Conservation (phyloP, 164 flowering plant species). For the Annona cherimola region DNA sequence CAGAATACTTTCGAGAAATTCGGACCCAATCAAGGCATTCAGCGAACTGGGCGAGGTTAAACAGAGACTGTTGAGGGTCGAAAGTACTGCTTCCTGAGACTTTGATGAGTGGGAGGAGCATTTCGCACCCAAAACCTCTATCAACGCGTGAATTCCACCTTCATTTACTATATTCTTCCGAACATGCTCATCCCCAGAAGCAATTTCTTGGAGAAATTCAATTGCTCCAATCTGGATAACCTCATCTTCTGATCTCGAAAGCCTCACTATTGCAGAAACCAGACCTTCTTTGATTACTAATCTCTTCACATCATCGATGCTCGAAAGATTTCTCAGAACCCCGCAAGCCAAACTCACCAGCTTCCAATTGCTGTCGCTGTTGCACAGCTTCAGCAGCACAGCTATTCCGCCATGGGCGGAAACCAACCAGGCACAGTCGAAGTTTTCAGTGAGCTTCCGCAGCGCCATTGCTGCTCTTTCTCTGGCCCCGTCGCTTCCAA, state of each 20-base stretch:
- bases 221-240: slow-evolving; percentile 42
- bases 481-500: slow-evolving; percentile 26
- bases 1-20: slow-evolving; percentile 55
- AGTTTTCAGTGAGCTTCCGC: slow-evolving; percentile 60
- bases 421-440: slow-evolving; percentile 88
- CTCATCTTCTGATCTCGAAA: slow-evolving; percentile 48
- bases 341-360: slow-evolving; percentile 51
- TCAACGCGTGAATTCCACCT: slow-evolving; percentile 53
- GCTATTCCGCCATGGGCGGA: slow-evolving; percentile 95
- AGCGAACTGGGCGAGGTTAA: slow-evolving; percentile 33
- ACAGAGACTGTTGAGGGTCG: slow-evolving; percentile 58
- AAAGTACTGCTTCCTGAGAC: slow-evolving; percentile 43
- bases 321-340: slow-evolving; percentile 66
- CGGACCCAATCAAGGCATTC: slow-evolving; percentile 30
- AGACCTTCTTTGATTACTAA: slow-evolving; percentile 83
- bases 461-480: slow-evolving; percentile 22
- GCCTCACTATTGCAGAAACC: slow-evolving; percentile 38
- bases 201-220: slow-evolving; percentile 59
- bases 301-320: slow-evolving; percentile 81
- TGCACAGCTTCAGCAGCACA: slow-evolving; percentile 53
- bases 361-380: slow-evolving; percentile 25
- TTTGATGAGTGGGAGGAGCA: slow-evolving; percentile 34
- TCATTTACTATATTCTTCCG: slow-evolving; percentile 42
- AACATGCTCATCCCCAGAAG: slow-evolving; percentile 44
- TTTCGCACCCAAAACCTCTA: slow-evolving; percentile 49